Evolutionary conservation across 305 asterid genomes (phyloP).

Genomic region (Caryopteris hybrid): DNA sequence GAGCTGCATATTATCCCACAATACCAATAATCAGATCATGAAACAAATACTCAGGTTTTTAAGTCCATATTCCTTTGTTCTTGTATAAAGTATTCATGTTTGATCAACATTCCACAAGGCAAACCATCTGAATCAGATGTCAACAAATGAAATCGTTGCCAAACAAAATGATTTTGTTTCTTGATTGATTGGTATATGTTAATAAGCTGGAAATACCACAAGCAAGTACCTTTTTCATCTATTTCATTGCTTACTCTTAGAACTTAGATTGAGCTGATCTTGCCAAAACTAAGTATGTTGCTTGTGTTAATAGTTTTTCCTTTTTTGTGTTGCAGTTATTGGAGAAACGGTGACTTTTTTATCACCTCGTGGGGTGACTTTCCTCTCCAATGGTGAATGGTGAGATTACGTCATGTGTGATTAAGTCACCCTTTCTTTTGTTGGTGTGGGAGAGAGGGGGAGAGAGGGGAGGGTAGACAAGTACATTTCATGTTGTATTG

Average conservation of each 20-base stretch:
- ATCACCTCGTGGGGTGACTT: conserved; percentile 60
- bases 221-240: neutral
- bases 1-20: conserved; percentile 9
- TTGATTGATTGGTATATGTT: neutral
- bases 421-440: neutral
- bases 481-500: too few relatives aligned
- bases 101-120: too few relatives aligned
- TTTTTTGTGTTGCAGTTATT: conserved; percentile 67
- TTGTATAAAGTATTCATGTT: too few relatives aligned
- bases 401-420: conserved; percentile 27
- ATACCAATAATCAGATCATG: neutral
- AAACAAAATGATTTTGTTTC: neutral
- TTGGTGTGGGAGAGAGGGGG: neutral
- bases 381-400: conserved; percentile 99
- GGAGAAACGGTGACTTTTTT: conserved; percentile 88
- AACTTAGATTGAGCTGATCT: neutral
- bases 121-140: too few relatives aligned
- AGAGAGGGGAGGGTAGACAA: too few relatives aligned
- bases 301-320: neutral
- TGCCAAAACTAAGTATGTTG: neutral
- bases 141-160: neutral
- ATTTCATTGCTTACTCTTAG: neutral
- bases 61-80: too few relatives aligned
- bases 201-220: neutral
- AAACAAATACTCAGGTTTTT: neutral